phyloP scores from a whole-genome alignment of 805 yeast species.

The Cyberlindnera lachancei region DNA sequence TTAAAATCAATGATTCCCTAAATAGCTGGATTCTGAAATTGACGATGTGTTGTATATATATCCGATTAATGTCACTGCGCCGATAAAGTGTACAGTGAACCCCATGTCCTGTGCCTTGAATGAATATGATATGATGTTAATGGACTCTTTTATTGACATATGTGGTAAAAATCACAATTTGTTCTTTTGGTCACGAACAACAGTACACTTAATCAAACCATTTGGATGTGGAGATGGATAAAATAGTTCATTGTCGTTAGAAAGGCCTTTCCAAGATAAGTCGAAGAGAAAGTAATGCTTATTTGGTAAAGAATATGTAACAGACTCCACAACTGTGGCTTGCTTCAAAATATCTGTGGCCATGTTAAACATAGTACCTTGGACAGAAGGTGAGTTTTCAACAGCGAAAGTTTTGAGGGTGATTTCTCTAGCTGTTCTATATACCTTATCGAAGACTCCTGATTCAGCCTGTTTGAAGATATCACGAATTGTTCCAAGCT shows the following conservation, averaged over 20 bases:
- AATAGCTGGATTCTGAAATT: too few relatives aligned
- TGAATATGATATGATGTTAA: too few relatives aligned
- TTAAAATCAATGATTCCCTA: too few relatives aligned
- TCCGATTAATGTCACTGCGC: too few relatives aligned
- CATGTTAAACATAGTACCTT: conserved; percentile 96
- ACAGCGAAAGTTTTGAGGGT: conserved; percentile 75
- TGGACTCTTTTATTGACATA: too few relatives aligned
- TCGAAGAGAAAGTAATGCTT: conserved; percentile 84
- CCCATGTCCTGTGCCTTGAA: too few relatives aligned
- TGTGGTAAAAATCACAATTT: conserved; percentile 50
- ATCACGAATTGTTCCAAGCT: conserved; percentile 41
- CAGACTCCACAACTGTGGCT: conserved; percentile 53
- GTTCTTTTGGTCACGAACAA: conserved; percentile 56
- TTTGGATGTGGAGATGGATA: conserved; percentile 92
- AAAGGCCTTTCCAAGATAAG: conserved; percentile 76
- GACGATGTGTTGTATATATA: too few relatives aligned
- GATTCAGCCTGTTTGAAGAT: conserved; percentile 45
- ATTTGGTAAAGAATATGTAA: conserved; percentile 77
- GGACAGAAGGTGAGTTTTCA: conserved; percentile 90
- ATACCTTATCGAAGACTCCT: conserved; percentile 61
- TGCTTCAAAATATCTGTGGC: conserved; percentile 56
- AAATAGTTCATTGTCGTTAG: conserved; percentile 74
- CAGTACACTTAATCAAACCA: conserved; percentile 84
- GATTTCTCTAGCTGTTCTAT: conserved; percentile 51
- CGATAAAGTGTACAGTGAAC: too few relatives aligned